Conservation (phyloP, 768 basidiomycete species). For the Lactarius indigo region DNA sequence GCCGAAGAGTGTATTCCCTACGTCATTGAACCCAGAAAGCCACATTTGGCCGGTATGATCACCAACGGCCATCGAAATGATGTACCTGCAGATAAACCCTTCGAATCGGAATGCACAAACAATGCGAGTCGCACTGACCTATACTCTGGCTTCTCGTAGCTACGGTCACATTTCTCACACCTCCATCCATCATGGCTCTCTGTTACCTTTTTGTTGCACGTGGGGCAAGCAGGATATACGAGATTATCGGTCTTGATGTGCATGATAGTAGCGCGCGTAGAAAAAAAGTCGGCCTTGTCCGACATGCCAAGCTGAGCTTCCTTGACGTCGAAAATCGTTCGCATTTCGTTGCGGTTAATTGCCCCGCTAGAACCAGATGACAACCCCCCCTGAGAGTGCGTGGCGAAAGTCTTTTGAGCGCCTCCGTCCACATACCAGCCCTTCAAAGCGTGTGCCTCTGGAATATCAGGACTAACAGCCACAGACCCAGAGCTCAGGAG, state of each 20-base stretch:
- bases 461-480: slow-evolving; percentile 86
- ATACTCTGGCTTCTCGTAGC: slow-evolving; percentile 66
- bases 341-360: slow-evolving; percentile 72
- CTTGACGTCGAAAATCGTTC: slow-evolving; percentile 74
- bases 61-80: slow-evolving; percentile 82
- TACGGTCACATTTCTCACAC: slow-evolving; percentile 89
- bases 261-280: slow-evolving; percentile 75
- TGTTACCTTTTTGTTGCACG: slow-evolving; percentile 89
- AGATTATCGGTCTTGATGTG: slow-evolving; percentile 83
- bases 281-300: slow-evolving; percentile 80
- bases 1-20: slow-evolving; percentile 71
- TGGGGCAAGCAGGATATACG: slow-evolving; percentile 86
- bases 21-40: slow-evolving; percentile 95
- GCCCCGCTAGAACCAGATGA: slow-evolving; percentile 36
- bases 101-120: slow-evolving; percentile 8
- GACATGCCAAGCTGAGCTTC: slow-evolving; percentile 68
- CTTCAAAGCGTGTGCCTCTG: slow-evolving; percentile 78
- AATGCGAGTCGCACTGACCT: slow-evolving; percentile 49
- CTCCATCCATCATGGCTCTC: slow-evolving; percentile 68
- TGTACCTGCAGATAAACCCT: slow-evolving; percentile 47
- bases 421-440: slow-evolving; percentile 91
- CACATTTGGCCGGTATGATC: slow-evolving; percentile 88
- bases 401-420: slow-evolving; percentile 58
- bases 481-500: slow-evolving; percentile 79
- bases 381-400: slow-evolving; percentile 53